Evolutionary conservation across 2,329 filamentous ascomycete genomes (phyloP).

Genomic region (Curvularia lunata): DNA sequence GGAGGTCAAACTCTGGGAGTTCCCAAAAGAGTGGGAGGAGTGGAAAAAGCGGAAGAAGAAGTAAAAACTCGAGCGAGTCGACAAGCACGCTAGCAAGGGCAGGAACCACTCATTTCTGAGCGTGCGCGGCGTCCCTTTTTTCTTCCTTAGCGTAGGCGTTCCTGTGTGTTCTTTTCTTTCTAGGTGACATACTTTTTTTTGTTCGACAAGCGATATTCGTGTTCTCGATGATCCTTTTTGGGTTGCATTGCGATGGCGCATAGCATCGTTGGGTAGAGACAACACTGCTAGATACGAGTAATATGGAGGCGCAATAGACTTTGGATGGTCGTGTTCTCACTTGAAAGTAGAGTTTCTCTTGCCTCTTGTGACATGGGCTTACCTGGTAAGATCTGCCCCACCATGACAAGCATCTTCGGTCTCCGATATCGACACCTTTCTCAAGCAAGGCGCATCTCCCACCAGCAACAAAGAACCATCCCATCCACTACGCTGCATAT

Average conservation of each 20-base stretch:
- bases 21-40: constrained; percentile 34
- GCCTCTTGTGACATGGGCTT: neutral
- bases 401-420: constrained; percentile 1
- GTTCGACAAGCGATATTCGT: neutral
- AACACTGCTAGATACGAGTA: neutral
- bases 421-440: neutral
- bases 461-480: neutral
- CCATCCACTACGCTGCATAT: neutral
- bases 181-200: neutral
- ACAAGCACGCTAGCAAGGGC: constrained; percentile 17
- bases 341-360: neutral
- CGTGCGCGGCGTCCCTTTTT: neutral
- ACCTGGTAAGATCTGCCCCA: neutral
- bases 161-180: neutral
- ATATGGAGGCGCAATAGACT: neutral
- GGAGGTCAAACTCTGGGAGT: constrained; percentile 36
- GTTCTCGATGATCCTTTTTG: neutral
- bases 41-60: constrained; percentile 26
- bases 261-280: too few relatives aligned
- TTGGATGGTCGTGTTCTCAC: neutral
- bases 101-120: constrained; percentile 19
- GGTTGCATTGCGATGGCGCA: neutral
- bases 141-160: neutral
- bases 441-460: neutral
- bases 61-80: constrained; percentile 15